Conservation (phyloP, 2,329 filamentous ascomycete species). For the Fusarium sarcochroum region DNA sequence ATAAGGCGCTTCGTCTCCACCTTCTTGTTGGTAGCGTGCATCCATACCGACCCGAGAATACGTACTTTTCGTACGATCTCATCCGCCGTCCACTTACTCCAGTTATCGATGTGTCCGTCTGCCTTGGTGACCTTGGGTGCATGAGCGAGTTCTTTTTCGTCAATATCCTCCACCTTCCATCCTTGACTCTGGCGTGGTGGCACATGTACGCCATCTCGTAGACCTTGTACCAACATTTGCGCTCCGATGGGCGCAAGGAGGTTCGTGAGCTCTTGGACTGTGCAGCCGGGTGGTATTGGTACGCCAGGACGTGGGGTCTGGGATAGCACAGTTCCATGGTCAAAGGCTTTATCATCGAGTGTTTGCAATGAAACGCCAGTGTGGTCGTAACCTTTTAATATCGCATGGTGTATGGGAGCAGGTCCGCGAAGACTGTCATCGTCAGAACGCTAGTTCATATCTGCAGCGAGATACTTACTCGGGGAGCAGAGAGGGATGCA, state of each 20-base stretch:
- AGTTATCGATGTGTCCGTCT: constrained; percentile 72
- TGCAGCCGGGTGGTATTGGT: constrained; percentile 60
- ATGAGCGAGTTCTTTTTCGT: constrained; percentile 54
- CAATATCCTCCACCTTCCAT: constrained; percentile 44
- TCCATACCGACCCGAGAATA: constrained; percentile 79
- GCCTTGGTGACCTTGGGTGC: constrained; percentile 81
- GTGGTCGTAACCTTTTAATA: constrained; percentile 71
- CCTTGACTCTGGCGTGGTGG: constrained; percentile 65
- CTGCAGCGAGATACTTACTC: constrained; percentile 68
- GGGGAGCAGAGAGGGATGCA: constrained; percentile 92
- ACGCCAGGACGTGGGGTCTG: constrained; percentile 76
- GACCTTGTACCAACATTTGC: constrained; percentile 75
- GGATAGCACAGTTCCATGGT: constrained; percentile 81
- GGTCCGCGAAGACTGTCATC: constrained; percentile 80
- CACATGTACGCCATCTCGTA: constrained; percentile 75
- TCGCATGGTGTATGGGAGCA: constrained; percentile 87
- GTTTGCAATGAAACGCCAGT: constrained; percentile 92
- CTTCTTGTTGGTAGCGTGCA: constrained; percentile 49
- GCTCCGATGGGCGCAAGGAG: constrained; percentile 76
- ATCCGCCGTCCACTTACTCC: constrained; percentile 65
- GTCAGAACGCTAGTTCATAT: constrained; percentile 18
- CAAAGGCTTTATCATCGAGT: constrained; percentile 81
- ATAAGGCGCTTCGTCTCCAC: constrained; percentile 55
- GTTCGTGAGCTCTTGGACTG: constrained; percentile 57
- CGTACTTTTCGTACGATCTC: constrained; percentile 69